Evolutionary conservation across 1,284 basidiomycete species (phyloP), one percentile per base, ranked within the genome.

Genomic region (Jaminaea rosea): DNA sequence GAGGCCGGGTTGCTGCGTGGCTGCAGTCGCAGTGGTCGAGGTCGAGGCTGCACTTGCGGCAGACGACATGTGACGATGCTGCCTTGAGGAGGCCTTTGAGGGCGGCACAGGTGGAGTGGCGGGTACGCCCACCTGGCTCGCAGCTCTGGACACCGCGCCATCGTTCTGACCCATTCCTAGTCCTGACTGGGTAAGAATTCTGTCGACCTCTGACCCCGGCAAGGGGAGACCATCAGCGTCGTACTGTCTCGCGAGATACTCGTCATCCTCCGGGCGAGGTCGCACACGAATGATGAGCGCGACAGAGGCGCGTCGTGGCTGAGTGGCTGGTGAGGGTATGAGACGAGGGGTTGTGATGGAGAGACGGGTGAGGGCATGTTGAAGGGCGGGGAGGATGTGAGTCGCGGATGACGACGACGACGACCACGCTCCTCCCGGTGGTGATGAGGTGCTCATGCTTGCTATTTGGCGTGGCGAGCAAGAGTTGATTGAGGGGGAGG

Each of bases 301-400:
- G 5, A 73, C 72, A 19, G 64, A 67, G 28, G 72, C 72, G 26
- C 70, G 56, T 9, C 72, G 64, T 6, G 69, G 71, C 48, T 73
- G 71, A 4, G 71, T 69, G 0, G 69, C 60, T 4, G 71, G 71
- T 4, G 62, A 66, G 9, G 65, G 63, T 17, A 73, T 72, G n/a
- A 61, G 59, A 11, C 69, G 56, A 0, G 71, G 65, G 13, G 61
- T 55, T 19, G 67, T 64, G 27, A 60, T 63, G 2, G 63, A 61
- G 49, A 73, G 69, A 44, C 66, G 63, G 1, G 57, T 52, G 8
- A 73, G 63, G 17, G 66, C 71, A 46, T 68, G 68, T 26, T 67
- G 59, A 13, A 73, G 60, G 11, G 56, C 44, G 26, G 49, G 47
- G 2, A 59, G 42, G 15, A 23, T 42, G 11, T 23, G 39, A 23